Conservation (phyloP, 306 rosid species). For the Lathyrus oleraceus region DNA sequence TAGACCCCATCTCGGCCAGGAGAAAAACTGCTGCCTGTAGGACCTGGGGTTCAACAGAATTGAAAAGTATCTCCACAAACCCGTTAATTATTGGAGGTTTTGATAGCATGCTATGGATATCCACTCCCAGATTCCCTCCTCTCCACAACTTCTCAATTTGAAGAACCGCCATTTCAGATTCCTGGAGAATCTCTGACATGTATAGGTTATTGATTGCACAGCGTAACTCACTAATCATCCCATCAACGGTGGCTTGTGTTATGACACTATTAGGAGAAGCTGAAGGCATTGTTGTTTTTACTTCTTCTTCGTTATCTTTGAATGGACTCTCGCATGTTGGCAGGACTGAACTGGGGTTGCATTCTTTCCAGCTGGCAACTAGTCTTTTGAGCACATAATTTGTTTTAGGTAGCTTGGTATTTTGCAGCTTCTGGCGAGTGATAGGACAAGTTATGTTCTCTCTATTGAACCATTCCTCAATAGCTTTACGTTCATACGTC, state of each 20-base stretch:
- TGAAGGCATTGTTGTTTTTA: conserved; percentile 47
- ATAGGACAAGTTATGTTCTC: conserved; percentile 87
- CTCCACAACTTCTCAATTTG: conserved; percentile 70
- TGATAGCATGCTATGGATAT: conserved; percentile 61
- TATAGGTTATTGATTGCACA: conserved; percentile 64
- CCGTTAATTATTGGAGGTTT: conserved; percentile 75
- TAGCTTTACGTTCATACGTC: conserved; percentile 87
- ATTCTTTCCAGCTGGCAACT: conserved; percentile 85
- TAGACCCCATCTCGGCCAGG: conserved; percentile 72
- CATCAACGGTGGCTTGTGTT: conserved; percentile 61
- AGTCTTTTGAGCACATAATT: conserved; percentile 89
- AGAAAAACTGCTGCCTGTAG: conserved; percentile 75
- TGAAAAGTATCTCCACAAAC: conserved; percentile 77
- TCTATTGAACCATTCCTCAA: conserved; percentile 84
- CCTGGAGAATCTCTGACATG: conserved; percentile 72
- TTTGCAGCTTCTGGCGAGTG: conserved; percentile 81
- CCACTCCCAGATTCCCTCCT: conserved; percentile 59
- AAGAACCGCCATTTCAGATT: conserved; percentile 81
- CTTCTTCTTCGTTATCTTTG: conserved; percentile 29
- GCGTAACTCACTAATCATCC: conserved; percentile 57
- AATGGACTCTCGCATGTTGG: conserved; percentile 43
- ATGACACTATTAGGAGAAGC: conserved; percentile 68
- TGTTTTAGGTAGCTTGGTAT: conserved; percentile 78
- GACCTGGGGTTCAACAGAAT: conserved; percentile 68
- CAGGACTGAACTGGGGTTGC: conserved; percentile 44